A percentile compares a stretch with the other conserved stretches of the same genome.
Conservation (phyloP, 495 filamentous ascomycete species). For the Daldinia bambusicola region DNA sequence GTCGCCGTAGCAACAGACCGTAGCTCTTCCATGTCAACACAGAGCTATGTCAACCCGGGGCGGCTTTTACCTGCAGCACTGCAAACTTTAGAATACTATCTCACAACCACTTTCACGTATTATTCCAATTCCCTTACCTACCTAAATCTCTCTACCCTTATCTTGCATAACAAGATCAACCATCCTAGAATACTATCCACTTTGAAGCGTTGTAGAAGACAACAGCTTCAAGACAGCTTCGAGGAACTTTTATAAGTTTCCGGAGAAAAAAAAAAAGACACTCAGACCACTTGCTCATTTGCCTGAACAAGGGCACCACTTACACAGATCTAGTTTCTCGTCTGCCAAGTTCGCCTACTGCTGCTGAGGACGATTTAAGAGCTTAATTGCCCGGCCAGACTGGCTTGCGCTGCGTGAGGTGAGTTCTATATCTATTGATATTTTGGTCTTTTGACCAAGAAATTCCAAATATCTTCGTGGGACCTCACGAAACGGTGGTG, state of each 20-base stretch:
- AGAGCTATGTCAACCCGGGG: conserved; percentile 35
- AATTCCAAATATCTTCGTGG: conserved; percentile 7
- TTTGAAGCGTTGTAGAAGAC: conserved; percentile 31
- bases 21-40: conserved; percentile 32
- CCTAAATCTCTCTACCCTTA: conserved; percentile 35
- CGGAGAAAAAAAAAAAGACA: background rate
- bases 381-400: conserved; percentile 67
- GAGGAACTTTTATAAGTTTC: conserved; percentile 5
- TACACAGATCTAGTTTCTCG: conserved; percentile 46
- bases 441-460: background rate
- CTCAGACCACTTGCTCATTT: conserved; percentile 15
- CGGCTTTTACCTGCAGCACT: conserved; percentile 28
- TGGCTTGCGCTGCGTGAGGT: conserved; percentile 83
- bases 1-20: conserved; percentile 38
- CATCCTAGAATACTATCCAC: conserved; percentile 42
- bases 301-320: conserved; percentile 43
- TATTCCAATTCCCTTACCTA: conserved; percentile 33
- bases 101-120: conserved; percentile 33
- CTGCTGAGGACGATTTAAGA: conserved; percentile 57
- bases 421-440: conserved; percentile 29
- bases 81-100: conserved; percentile 28
- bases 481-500: background rate
- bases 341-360: conserved; percentile 51
- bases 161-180: conserved; percentile 45
- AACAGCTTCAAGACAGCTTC: conserved; percentile 18